Evolutionary conservation across 2,329 filamentous ascomycete genomes (phyloP).

Genomic region (Colletotrichum spaethianum): DNA sequence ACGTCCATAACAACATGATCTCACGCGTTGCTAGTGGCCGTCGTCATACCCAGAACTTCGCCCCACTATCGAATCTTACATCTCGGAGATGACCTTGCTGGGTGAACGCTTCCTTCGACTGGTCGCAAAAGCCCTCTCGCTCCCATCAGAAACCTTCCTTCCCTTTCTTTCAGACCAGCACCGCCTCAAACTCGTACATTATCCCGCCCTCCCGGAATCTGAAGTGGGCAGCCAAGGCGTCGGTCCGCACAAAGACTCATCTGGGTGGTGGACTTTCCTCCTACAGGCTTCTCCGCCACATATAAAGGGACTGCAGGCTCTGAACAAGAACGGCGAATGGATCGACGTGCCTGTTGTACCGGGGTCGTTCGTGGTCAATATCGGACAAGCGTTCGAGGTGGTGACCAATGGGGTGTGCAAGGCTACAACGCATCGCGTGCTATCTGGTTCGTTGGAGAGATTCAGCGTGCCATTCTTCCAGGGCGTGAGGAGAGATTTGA

Average conservation of each 20-base stretch:
- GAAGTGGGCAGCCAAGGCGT: constrained; percentile 63
- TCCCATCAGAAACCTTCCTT: constrained; percentile 63
- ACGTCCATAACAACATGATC: not conserved
- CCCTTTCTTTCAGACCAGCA: constrained; percentile 70
- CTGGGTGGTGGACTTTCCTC: constrained; percentile 76
- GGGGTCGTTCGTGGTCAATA: constrained; percentile 69
- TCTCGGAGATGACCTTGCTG: constrained; percentile 63
- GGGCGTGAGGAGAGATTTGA: constrained; percentile 62
- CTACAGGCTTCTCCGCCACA: constrained; percentile 70
- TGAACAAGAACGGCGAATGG: constrained; percentile 64
- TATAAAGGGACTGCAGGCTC: constrained; percentile 64
- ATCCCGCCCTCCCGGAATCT: constrained; percentile 53
- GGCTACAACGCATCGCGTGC: constrained; percentile 65
- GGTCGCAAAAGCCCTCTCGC: constrained; percentile 67
- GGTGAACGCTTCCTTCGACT: constrained; percentile 69
- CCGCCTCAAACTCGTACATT: constrained; percentile 71
- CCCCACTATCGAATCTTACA: constrained; percentile 61
- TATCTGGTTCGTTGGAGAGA: constrained; percentile 51
- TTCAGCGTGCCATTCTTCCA: constrained; percentile 65
- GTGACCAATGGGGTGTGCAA: constrained; percentile 67
- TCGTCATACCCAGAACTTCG: constrained; percentile 51
- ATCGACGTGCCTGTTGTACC: constrained; percentile 62
- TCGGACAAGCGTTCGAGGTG: constrained; percentile 71
- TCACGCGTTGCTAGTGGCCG: constrained; percentile 57
- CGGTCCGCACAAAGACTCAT: constrained; percentile 74